Base-by-base conservation (phyloP, 306 rosid species). In the Vigna nakashimae region DNA sequence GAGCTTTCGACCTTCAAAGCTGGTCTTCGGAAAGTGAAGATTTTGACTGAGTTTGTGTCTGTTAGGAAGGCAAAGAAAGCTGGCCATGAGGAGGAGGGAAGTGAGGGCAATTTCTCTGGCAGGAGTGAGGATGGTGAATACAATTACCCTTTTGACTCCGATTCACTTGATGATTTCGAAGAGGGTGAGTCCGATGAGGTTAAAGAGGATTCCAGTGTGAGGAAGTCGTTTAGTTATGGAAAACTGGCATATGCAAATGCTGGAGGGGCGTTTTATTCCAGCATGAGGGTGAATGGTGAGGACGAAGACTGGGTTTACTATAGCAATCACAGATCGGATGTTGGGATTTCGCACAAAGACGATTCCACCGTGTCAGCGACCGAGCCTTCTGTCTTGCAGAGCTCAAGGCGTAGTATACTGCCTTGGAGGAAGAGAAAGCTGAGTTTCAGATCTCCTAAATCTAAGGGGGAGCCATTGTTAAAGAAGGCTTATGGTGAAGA, bases 401-500 rank as follows among this genome's bases (percentile, higher is more conserved):
- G 89, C 79, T 91, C 99, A 18, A 96, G 87, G 85, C 97, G 97
- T 7, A 91, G 99, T 36, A 83, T 96, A 74, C 77, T 96, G 42
- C 87, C 99, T 26, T 96, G 99, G 99, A 93, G 96, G 87, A 96
- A 96, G 97, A 92, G 99, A 82, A 96, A 96, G 90, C 72, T 96
- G 90, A 96, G 94, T 80, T 96, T 96, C 88, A 91, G 98, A 78
- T 93, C 99, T 73, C 99, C 98, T 36, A 93, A 96, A 77, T 88
- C 96, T 50, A 92, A 96, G 80, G 99, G 99, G 67, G 99, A 96
- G 79, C 99, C 99, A 0, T 82, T 96, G 87, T 63, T 92, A 30
- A 96, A 96, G 92, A 92, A 92, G 84, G 98, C 89, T 12, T 90
- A 96, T 30, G 99, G 93, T n/a, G 99, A 96, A 69, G 99, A 91